Evolutionary conservation across 108 stramenopile genomes (phyloP).

Genomic region (Aureococcus anophagefferens): DNA sequence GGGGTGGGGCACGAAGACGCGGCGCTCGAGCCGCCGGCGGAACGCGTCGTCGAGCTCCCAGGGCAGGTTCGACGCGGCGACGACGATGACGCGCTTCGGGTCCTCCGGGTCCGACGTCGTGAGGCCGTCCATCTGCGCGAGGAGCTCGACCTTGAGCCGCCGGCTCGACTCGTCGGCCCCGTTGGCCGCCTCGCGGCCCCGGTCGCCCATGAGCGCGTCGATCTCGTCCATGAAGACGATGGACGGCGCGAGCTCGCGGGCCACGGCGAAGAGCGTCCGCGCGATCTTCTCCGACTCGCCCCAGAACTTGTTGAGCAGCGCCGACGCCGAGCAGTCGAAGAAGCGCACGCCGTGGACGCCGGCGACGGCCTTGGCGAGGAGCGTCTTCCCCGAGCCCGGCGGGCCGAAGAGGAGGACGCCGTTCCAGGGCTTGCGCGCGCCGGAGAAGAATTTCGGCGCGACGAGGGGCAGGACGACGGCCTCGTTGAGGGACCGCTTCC

Average conservation of each 20-base stretch:
- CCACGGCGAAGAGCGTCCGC: conserved; percentile 21
- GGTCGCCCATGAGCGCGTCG: conserved; percentile 6
- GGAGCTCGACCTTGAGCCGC: conserved; percentile 1
- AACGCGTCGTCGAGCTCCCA: conserved; percentile 86
- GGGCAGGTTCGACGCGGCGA: conserved; percentile 84
- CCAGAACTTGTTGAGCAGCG: conserved; percentile 32
- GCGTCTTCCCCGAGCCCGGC: conserved; percentile 83
- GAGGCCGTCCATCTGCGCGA: conserved; percentile 11
- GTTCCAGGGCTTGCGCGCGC: no score
- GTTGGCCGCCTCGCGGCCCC: background rate
- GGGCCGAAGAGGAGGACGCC: no score
- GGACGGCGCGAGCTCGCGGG: conserved; percentile 25
- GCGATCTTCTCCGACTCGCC: conserved; percentile 31
- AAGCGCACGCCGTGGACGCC: conserved; percentile 74
- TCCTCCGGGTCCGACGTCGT: no score
- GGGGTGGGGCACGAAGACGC: conserved; percentile 84
- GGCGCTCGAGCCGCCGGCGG: conserved; percentile 69
- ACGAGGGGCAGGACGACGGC: no score
- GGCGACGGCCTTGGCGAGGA: conserved; percentile 91
- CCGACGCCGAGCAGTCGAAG: conserved; percentile 21
- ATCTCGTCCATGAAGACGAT: conserved; percentile 48
- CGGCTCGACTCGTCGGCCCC: background rate
- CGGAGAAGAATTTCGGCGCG: no score
- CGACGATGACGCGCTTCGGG: conserved; percentile 76
- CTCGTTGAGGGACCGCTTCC: no score